Evolutionary conservation across 805 yeast species (phyloP), one percentile per base, ranked within the genome.

Genomic region (Saccharomyces paradoxus): DNA sequence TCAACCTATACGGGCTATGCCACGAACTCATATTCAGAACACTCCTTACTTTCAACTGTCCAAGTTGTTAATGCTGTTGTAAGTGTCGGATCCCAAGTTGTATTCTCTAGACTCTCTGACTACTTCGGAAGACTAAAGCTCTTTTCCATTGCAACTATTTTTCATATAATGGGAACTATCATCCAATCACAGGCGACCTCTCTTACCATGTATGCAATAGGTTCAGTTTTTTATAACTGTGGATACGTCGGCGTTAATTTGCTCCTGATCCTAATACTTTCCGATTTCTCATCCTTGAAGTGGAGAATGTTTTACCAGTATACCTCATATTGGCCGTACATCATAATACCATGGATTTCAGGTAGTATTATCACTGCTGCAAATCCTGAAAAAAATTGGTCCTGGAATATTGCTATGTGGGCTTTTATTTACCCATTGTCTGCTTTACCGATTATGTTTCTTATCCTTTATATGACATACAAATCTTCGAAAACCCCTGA

Each of bases 21-120:
- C 14, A 77, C 87, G 8, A 67, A 74, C 50, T 75, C 83, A 13
- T 84, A 80, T 68, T 55, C 74, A 28, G 60, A 66, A 13, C 87
- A 84, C 63, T 78, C 88, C 7, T 71, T 81, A 54, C 66, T 78
- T 48, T 76, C 89, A 5, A 80, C 89, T 2, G 77, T 85, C 55
- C 75, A 78, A 56, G 84, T 82, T 29, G 76, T 84, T 56, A 75
- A 77, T 53, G 71, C 79, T 30, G 86, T 84, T 44, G 77, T 82
- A 51, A 86, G 81, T 49, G 87, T 87, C 27, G 88, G 85, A 17
- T 76, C 86, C 3, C 86, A 82, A 63, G 82, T 86, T 3, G 74
- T 80, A 4, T 81, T 76, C 57, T 89, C 89, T 10, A 73, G 87
- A 59, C 69, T 84, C 41, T 77, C 86, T 9, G 88, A 84, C 65